Evolutionary conservation across 257 asterid species (phyloP).

Genomic region (Penstemon barbatus): DNA sequence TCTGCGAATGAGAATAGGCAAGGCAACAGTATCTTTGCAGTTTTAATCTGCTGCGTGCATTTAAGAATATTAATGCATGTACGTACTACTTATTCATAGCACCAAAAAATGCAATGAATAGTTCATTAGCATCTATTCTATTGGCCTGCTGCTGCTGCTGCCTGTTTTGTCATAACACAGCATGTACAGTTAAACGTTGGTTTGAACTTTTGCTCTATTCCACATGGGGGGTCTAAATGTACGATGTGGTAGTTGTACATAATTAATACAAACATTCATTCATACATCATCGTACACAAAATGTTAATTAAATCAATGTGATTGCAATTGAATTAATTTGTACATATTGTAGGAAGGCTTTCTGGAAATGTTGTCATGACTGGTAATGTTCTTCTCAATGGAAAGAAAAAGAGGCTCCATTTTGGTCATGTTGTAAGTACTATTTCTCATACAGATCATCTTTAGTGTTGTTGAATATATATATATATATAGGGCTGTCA

Average conservation of each 20-base stretch:
- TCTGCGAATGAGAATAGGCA: no score
- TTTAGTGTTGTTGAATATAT: neutral
- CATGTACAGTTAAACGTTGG: no score
- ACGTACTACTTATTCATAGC: no score
- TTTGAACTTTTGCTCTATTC: neutral
- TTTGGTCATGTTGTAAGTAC: constrained; percentile 60
- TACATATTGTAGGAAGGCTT: constrained; percentile 58
- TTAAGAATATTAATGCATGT: no score
- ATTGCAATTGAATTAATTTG: neutral
- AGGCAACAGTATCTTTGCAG: no score
- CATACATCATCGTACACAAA: neutral
- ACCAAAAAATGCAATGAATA: no score
- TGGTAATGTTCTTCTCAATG: constrained; percentile 64
- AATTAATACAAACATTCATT: constrained; percentile 3
- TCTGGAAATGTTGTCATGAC: constrained; percentile 65
- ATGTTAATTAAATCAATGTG: neutral
- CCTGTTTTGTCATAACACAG: neutral
- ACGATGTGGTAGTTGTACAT: neutral
- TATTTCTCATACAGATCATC: no score
- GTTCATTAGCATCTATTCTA: no score
- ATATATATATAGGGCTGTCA: no score
- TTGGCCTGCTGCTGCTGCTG: no score
- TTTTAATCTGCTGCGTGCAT: no score
- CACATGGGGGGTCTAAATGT: neutral
- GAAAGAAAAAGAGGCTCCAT: constrained; percentile 50